phyloP scores from a whole-genome alignment of 768 basidiomycete genomes.

The Termitomyces bulborhizus region DNA sequence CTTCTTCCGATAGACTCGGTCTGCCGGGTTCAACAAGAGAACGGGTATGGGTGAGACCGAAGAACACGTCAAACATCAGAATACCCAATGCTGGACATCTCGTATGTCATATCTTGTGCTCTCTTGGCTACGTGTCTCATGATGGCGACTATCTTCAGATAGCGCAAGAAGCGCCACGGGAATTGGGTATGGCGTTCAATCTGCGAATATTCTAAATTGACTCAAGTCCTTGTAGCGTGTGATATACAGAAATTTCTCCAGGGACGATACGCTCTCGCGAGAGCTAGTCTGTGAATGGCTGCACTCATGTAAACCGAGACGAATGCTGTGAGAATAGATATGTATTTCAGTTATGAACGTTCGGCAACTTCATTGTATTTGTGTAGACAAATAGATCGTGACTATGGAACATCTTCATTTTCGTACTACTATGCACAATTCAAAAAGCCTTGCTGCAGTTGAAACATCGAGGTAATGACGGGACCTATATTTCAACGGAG shows the following conservation, averaged over 20 bases:
- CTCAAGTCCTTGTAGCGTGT: slow-evolving; percentile 1
- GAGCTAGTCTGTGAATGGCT: slow-evolving; percentile 1
- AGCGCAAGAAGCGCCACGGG: slow-evolving; percentile 33
- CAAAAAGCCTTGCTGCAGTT: too few relatives aligned
- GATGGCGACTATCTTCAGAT: slow-evolving; percentile 21
- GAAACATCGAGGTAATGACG: too few relatives aligned
- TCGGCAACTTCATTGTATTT: too few relatives aligned
- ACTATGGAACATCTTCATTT: too few relatives aligned
- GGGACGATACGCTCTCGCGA: slow-evolving; percentile 4
- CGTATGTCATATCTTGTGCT: slow-evolving; percentile 19
- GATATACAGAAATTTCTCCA: slow-evolving; percentile 10
- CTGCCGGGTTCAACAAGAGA: slow-evolving; percentile 24
- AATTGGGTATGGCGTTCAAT: slow-evolving; percentile 18
- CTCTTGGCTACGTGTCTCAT: background rate
- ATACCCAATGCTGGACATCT: slow-evolving; percentile 38
- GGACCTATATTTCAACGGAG: too few relatives aligned
- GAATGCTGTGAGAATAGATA: too few relatives aligned
- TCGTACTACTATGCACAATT: too few relatives aligned
- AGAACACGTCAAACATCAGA: slow-evolving; percentile 34
- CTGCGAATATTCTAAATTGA: background rate
- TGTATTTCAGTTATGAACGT: too few relatives aligned
- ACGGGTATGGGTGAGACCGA: slow-evolving; percentile 37
- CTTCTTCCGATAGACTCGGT: slow-evolving; percentile 21
- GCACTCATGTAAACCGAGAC: too few relatives aligned
- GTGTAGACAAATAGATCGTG: too few relatives aligned